These are phyloP conservation scores for Eragrostis curvula DNA, from an alignment of 176 grass and related monocot genomes.

Conservation along the genomic window DNA sequence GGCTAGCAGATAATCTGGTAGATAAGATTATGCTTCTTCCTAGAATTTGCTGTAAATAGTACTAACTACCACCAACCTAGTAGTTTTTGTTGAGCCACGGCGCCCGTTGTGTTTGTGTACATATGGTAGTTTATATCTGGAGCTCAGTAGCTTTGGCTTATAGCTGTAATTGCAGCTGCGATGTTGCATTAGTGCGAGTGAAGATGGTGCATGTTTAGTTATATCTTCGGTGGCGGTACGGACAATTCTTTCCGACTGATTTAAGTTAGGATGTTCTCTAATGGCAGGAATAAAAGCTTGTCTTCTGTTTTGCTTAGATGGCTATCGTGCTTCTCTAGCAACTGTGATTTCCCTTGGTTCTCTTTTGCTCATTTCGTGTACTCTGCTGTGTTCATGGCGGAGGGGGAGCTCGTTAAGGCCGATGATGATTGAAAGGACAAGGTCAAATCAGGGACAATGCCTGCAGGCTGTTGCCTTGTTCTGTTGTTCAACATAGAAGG, in stretches of 20 bases:
- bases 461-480: background rate
- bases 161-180: conserved; percentile 30
- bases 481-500: background rate
- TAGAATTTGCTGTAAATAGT: conserved; percentile 38
- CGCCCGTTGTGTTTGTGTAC: conserved; percentile 5
- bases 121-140: conserved; percentile 22
- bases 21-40: conserved; percentile 3
- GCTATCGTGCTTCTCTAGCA: background rate
- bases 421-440: background rate
- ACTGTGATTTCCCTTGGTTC: background rate
- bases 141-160: conserved; percentile 26
- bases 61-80: conserved; percentile 22
- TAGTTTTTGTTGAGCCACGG: conserved; percentile 35
- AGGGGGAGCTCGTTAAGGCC: no score
- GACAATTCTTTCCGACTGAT: background rate
- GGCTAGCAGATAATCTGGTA: conserved; percentile 19
- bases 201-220: background rate
- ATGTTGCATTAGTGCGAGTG: conserved; percentile 11
- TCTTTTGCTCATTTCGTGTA: background rate
- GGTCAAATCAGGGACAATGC: background rate
- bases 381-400: background rate
- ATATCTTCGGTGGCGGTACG: background rate
- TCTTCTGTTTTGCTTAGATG: background rate
- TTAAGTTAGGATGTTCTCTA: background rate
- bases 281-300: background rate